Evolutionary conservation across 2,329 filamentous ascomycete genomes (phyloP).

Genomic region (Diaporthe australafricana): DNA sequence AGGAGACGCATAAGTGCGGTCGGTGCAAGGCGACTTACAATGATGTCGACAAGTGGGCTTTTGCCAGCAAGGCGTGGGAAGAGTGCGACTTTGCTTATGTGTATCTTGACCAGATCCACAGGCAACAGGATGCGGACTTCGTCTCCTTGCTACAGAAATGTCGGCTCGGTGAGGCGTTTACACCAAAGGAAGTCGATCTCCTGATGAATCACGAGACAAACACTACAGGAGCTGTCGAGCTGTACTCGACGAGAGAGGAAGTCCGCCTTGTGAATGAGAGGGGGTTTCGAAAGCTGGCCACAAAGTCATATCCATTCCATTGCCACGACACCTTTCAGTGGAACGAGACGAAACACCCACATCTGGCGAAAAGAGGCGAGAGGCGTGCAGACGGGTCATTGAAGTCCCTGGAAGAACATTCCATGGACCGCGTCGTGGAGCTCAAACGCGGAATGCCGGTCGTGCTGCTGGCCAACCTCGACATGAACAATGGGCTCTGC

Average conservation of each 20-base stretch:
- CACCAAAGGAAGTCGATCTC: slow-evolving; percentile 49
- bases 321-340: slow-evolving; percentile 56
- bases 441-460: slow-evolving; percentile 65
- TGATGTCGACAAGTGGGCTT: slow-evolving; percentile 70
- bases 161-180: slow-evolving; percentile 57
- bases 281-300: slow-evolving; percentile 48
- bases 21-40: slow-evolving; percentile 49
- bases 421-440: slow-evolving; percentile 54
- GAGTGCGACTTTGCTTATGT: slow-evolving; percentile 65
- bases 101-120: slow-evolving; percentile 65
- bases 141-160: slow-evolving; percentile 67
- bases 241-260: slow-evolving; percentile 56
- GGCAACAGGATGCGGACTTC: slow-evolving; percentile 66
- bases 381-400: slow-evolving; percentile 45
- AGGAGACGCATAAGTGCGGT: slow-evolving; percentile 46
- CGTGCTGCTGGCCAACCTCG: slow-evolving; percentile 63
- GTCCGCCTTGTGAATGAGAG: slow-evolving; percentile 50
- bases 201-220: slow-evolving; percentile 59
- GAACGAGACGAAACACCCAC: slow-evolving; percentile 43
- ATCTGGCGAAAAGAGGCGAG: slow-evolving; percentile 42
- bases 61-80: slow-evolving; percentile 66
- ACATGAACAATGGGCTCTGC: slow-evolving; percentile 52
- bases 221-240: slow-evolving; percentile 54
- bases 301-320: slow-evolving; percentile 45
- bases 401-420: slow-evolving; percentile 55